Percentiles rank a stretch among this genome's conserved stretches.
Conservation (phyloP, 192 early-diverging fungal species). For the Phlyctochytrium bullatum region DNA sequence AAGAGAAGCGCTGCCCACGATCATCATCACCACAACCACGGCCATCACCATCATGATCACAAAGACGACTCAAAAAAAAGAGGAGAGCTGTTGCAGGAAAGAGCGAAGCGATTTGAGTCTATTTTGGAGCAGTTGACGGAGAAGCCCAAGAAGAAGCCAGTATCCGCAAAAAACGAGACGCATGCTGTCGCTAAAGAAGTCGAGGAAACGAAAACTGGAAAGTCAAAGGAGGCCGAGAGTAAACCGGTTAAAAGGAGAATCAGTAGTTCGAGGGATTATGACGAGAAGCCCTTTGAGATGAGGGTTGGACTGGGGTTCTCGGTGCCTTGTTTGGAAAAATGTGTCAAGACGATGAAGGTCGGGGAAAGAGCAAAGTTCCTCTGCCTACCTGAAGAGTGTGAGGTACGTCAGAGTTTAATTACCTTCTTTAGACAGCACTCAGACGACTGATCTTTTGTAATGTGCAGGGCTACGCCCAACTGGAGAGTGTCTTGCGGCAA, state of each 20-base stretch:
- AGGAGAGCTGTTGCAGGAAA: conserved; percentile 9
- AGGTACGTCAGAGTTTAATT: conserved; percentile 21
- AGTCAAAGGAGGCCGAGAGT: background rate
- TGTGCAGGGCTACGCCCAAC: conserved; percentile 47
- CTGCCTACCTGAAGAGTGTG: conserved; percentile 42
- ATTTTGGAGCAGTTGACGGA: conserved; percentile 10
- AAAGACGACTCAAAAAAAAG: background rate
- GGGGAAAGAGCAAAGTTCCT: conserved; percentile 49
- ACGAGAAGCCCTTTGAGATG: conserved; percentile 46
- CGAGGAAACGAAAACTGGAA: conserved; percentile 6
- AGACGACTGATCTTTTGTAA: background rate
- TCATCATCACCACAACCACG: conserved; percentile 18
- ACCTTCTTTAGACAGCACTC: background rate
- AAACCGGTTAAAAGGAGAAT: conserved; percentile 22
- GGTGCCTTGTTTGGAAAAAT: conserved; percentile 44
- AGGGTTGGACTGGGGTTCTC: conserved; percentile 51
- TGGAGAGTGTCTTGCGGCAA: conserved; percentile 46
- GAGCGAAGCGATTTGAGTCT: conserved; percentile 7
- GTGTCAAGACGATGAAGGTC: conserved; percentile 45
- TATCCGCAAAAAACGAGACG: background rate
- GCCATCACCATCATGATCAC: conserved; percentile 10
- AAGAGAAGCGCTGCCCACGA: too few relatives aligned
- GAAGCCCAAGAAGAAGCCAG: background rate
- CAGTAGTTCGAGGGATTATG: conserved; percentile 32
- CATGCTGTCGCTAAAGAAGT: background rate